phyloP scores from a whole-genome alignment of 495 filamentous ascomycete genomes.

The Neurospora sp. region DNA sequence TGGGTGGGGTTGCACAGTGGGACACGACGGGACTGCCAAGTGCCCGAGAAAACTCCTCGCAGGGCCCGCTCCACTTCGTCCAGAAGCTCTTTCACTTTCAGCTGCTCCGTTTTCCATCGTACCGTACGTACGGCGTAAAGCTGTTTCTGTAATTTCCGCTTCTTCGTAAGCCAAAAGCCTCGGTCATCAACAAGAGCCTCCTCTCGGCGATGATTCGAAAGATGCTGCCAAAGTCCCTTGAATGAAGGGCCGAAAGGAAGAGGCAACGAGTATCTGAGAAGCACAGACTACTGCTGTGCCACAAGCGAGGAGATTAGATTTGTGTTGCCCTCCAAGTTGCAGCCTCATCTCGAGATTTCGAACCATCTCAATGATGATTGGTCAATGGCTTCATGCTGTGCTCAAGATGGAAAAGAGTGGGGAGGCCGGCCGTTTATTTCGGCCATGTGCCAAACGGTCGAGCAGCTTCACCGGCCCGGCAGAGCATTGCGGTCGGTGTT shows the following conservation, averaged over 20 bases:
- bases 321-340: neutral
- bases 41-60: neutral
- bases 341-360: neutral
- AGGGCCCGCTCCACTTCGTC: neutral
- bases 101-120: neutral
- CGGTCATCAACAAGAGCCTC: neutral
- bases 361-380: neutral
- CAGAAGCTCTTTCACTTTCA: neutral
- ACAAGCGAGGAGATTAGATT: neutral
- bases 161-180: neutral
- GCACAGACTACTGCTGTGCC: neutral
- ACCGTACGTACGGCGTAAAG: neutral
- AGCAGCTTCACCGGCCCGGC: neutral
- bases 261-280: neutral
- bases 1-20: neutral
- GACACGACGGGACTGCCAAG: neutral
- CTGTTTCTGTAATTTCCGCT: neutral
- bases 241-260: neutral
- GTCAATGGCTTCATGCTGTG: neutral
- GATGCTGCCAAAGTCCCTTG: neutral
- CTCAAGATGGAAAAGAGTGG: neutral
- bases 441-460: neutral
- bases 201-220: neutral
- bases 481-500: neutral
- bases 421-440: neutral